These are phyloP conservation scores for Volutella citrinella DNA, from an alignment of 2,329 filamentous ascomycete species.

Conservation along the genomic window DNA sequence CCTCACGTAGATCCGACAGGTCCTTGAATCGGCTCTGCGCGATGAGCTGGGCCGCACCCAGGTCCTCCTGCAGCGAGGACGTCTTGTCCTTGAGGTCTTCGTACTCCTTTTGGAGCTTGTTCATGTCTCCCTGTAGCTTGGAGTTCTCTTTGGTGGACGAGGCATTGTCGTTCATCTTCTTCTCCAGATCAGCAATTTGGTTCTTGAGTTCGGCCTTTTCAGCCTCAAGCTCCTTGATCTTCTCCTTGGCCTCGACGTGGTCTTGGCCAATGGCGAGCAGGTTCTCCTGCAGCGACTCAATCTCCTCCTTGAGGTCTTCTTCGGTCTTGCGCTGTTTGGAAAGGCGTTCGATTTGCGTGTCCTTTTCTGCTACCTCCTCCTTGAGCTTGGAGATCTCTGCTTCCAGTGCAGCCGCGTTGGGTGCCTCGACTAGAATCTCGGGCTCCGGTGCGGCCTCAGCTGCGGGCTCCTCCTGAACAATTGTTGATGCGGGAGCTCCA, in stretches of 20 bases:
- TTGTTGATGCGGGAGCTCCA: conserved; percentile 45
- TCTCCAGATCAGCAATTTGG: conserved; percentile 64
- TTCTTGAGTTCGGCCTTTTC: conserved; percentile 67
- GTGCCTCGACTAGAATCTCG: conserved; percentile 24
- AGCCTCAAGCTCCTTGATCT: conserved; percentile 64
- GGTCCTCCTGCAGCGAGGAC: conserved; percentile 71
- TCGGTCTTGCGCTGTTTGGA: conserved; percentile 70
- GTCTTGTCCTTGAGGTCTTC: conserved; percentile 70
- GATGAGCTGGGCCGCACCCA: conserved; percentile 81
- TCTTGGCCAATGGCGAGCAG: conserved; percentile 77
- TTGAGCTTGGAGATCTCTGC: conserved; percentile 50
- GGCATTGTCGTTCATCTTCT: conserved; percentile 53
- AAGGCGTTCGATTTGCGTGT: conserved; percentile 69
- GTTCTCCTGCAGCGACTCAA: conserved; percentile 79
- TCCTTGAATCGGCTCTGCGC: conserved; percentile 88
- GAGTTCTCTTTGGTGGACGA: conserved; percentile 43
- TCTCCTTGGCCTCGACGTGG: conserved; percentile 79
- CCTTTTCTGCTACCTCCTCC: conserved; percentile 59
- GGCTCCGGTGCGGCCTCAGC: conserved; percentile 35
- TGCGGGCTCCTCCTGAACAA: conserved; percentile 19
- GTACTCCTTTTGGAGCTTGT: conserved; percentile 49
- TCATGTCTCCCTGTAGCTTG: conserved; percentile 61
- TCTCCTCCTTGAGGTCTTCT: conserved; percentile 78
- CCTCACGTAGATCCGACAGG: conserved; percentile 72
- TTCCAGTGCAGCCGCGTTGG: conserved; percentile 39